Base-by-base conservation (phyloP, 805 yeast species). In the Pichia ethanolica region DNA sequence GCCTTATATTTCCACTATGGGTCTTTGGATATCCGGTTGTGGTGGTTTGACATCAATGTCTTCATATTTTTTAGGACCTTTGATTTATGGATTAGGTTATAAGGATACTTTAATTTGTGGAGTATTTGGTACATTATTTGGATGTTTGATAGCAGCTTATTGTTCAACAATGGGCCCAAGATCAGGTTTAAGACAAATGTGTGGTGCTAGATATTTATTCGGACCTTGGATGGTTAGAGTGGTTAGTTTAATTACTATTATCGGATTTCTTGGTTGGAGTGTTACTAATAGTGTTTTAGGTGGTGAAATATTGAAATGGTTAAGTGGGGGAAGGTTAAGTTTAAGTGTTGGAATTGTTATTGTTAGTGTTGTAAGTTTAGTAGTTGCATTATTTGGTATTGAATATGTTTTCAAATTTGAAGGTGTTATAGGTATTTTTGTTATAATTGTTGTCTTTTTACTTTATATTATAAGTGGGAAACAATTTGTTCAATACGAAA, bases 21-120 rank as follows among this genome's bases (percentile, higher is more conserved):
- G 93, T 2, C 73, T 88, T 41, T 89, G 96, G 96, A 60, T 86
- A 13, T 81, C 90, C 39, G 96, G 91, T 0, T 77, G 90, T 51
- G 95, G 95, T 46, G 89, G 95, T 0, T 69, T 89, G n/a, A 83
- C 95, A 3, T 86, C 96, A 1, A 86, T 89, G 89, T 84, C 95
- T 1, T 79, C 93, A 1, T 89, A 78, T 60, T 79, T 85, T 48
- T 67, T 87, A 42, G 93, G 95, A 0, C 87, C 95, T 0, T 63
- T 86, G 45, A 60, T 86, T 3, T 89, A 78, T 60, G 84, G 78
- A 3, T 68, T 89, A 27, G 86, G 88, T 12, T 82, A 86, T 57
- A 76, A 68, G 50, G 83, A 86, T 57, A 69, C 86, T 1, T 59
- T 86, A 53, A 66, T 79, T 4, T 70, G 80, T 20, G 95, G 95